A percentile compares a stretch with the other conserved stretches of the same genome.
These are phyloP conservation scores for Morella rubra DNA, from an alignment of 306 rosid genomes.

Conservation along the genomic window DNA sequence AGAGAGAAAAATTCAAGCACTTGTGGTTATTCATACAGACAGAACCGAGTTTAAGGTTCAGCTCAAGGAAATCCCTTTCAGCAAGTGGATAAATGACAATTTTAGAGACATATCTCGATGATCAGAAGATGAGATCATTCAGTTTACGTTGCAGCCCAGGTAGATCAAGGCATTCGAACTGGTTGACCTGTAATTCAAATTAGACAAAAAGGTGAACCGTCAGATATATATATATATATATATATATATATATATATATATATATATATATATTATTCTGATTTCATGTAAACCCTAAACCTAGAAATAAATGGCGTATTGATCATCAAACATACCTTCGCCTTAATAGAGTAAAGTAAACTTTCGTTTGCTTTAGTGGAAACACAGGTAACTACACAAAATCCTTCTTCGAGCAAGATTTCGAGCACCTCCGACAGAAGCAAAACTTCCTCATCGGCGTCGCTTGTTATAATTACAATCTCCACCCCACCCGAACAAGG, in stretches of 20 bases:
- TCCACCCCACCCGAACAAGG: constrained; percentile 32
- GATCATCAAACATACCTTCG: constrained; percentile 27
- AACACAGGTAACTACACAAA: constrained; percentile 23
- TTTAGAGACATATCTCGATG: neutral
- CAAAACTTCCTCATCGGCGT: constrained; percentile 5
- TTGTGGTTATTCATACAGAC: neutral
- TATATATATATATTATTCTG: too few species aligned
- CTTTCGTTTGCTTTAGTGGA: constrained; percentile 35
- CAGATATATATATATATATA: neutral
- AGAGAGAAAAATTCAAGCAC: too few species aligned
- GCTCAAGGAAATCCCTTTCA: neutral
- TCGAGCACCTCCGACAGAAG: constrained; percentile 34
- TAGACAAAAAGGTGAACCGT: neutral
- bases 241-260: too few species aligned
- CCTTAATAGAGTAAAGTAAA: constrained; percentile 34
- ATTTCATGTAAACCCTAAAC: neutral
- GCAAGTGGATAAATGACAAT: neutral
- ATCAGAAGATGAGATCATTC: neutral
- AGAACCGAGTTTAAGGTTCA: neutral
- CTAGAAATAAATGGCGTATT: neutral
- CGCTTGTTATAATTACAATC: constrained; percentile 24
- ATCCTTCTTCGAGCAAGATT: constrained; percentile 31
- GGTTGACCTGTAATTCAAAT: constrained; percentile 31
- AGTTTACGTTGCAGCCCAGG: constrained; percentile 34
- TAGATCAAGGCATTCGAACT: constrained; percentile 26